Evolutionary conservation across 345 rosid species (phyloP), one percentile per base, ranked within the genome.

Genomic region (Laguncularia racemosa): DNA sequence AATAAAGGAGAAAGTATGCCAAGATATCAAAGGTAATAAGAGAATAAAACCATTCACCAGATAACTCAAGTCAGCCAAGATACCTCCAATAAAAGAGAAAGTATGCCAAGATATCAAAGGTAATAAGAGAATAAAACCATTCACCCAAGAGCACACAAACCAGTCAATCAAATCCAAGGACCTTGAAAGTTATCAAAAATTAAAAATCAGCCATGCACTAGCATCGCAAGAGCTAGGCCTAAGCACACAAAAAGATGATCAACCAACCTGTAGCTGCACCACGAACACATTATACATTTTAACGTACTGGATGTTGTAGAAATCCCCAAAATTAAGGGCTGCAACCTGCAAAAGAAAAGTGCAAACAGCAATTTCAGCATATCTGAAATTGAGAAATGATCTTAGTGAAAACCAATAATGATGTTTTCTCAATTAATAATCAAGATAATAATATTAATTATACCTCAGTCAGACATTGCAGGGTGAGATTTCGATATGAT

Each of bases 381-480:
- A 26, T 15, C 10, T 47, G 20, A 63, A 65, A 48, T 38, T 52
- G 10, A 60, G 55, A 49, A 18, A 19, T 63, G 7, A 33, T 33
- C 40, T 33, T 33, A 33, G 9, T 1, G 6, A 3, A 4, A 33
- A 33, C 10, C 1, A 10, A 33, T 33, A 33, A 33, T 33, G 40
- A 33, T 33, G 40, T 33, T 33, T 9, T 33, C 40, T 33, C 11
- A 56, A 44, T 15, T 13, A 20, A 16, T 6, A 48, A 13, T 28
- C 16, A 55, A 56, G 2, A 33, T 55, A 23, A 48, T 46, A 19
- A 48, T 23, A 43, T 26, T 6, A 20, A 19, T 45, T 4, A 7
- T 73, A 95, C 99, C 97, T 90, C 99, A 11, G 97, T 90, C 65
- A 95, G 74, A 70, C 99, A 95, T 61, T 95, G 99, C 33, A 95